Evolutionary conservation across 306 rosid species (phyloP).

Genomic region (Sicyos baderoa): DNA sequence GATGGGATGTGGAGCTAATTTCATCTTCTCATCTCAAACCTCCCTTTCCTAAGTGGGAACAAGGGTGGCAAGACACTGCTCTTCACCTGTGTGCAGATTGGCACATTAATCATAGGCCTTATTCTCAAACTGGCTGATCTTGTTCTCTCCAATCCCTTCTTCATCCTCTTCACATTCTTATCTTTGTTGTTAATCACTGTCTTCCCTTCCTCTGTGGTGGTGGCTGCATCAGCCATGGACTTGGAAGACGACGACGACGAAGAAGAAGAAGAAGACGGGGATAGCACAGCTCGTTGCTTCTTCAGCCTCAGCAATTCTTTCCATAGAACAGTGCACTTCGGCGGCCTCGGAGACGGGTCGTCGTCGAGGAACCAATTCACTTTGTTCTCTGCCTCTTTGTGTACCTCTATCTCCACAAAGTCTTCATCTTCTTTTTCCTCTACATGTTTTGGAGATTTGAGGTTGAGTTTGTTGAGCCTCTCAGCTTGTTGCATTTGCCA

Average conservation of each 20-base stretch:
- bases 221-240: slow-evolving; percentile 57
- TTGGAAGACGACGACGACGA: slow-evolving; percentile 63
- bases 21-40: slow-evolving; percentile 47
- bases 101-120: slow-evolving; percentile 90
- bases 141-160: slow-evolving; percentile 86
- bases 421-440: too few relatives aligned
- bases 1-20: slow-evolving; percentile 14
- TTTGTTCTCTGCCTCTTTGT: slow-evolving; percentile 45
- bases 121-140: slow-evolving; percentile 83
- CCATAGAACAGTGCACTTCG: slow-evolving; percentile 95
- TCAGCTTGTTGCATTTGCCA: slow-evolving; percentile 82
- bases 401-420: slow-evolving; percentile 26
- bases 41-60: slow-evolving; percentile 80
- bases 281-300: slow-evolving; percentile 78
- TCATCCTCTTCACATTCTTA: slow-evolving; percentile 56
- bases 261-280: slow-evolving; percentile 87
- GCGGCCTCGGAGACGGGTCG: slow-evolving; percentile 98
- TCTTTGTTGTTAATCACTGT: slow-evolving; percentile 35
- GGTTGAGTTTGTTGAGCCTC: slow-evolving; percentile 62
- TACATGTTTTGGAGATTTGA: slow-evolving; percentile 35
- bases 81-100: slow-evolving; percentile 81
- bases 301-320: slow-evolving; percentile 87
- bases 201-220: slow-evolving; percentile 42
- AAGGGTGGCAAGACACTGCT: slow-evolving; percentile 77
- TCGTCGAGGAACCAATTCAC: slow-evolving; percentile 91